Conservation (phyloP, 1,284 basidiomycete genomes). For the Heterobasidion occidentale region DNA sequence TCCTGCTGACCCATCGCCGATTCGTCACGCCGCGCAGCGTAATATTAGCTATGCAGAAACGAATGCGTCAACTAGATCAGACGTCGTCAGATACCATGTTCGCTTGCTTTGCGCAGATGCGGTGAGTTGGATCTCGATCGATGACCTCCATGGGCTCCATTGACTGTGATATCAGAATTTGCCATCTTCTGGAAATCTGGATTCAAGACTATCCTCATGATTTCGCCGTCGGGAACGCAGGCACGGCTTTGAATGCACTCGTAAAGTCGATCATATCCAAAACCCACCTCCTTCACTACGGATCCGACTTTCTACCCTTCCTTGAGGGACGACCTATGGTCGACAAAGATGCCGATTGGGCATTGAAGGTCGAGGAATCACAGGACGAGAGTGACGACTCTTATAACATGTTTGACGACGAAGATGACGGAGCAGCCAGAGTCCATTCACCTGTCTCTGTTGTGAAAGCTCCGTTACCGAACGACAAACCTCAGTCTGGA, state of each 20-base stretch:
- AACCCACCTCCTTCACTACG: constrained; percentile 74
- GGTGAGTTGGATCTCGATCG: constrained; percentile 30
- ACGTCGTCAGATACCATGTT: constrained; percentile 74
- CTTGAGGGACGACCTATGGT: constrained; percentile 55
- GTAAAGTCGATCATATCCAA: constrained; percentile 71
- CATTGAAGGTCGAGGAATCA: constrained; percentile 51
- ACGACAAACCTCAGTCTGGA: no score
- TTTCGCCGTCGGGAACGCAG: constrained; percentile 66
- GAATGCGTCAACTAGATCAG: constrained; percentile 67
- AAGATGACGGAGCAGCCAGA: constrained; percentile 22
- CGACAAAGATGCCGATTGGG: constrained; percentile 66
- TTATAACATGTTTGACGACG: constrained; percentile 43
- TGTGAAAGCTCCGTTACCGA: background rate
- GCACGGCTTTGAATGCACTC: constrained; percentile 63
- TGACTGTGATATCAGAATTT: constrained; percentile 42
- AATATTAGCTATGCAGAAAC: constrained; percentile 78
- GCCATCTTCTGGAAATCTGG: constrained; percentile 68
- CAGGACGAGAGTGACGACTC: constrained; percentile 55
- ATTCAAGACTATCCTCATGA: constrained; percentile 65
- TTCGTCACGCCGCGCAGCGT: constrained; percentile 70
- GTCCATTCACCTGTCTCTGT: background rate
- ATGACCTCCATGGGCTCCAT: background rate
- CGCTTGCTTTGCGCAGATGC: constrained; percentile 77
- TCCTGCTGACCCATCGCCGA: constrained; percentile 72
- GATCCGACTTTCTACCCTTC: constrained; percentile 72